Conservation (phyloP, 2,329 filamentous ascomycete species). For the Lachnellula cervina region DNA sequence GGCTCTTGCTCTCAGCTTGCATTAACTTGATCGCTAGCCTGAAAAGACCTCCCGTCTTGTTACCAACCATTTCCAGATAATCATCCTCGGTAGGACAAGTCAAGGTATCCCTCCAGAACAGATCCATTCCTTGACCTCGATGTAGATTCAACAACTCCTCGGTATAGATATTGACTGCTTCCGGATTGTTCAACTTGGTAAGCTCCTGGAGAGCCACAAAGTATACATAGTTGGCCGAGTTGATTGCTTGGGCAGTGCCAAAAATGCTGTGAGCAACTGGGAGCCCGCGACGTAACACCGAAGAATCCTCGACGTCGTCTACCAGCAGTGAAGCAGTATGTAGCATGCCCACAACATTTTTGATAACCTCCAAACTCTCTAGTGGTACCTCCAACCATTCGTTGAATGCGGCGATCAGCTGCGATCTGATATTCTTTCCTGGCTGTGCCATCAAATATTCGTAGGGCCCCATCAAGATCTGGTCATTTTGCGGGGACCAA, state of each 20-base stretch:
- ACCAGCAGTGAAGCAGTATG: constrained; percentile 80
- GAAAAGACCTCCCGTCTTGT: constrained; percentile 87
- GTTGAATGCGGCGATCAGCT: constrained; percentile 78
- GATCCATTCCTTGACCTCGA: constrained; percentile 83
- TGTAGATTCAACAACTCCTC: constrained; percentile 83
- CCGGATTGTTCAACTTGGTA: constrained; percentile 62
- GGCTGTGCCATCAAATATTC: constrained; percentile 76
- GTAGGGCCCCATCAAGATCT: constrained; percentile 71
- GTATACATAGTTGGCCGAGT: constrained; percentile 86
- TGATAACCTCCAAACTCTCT: constrained; percentile 67
- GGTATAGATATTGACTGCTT: constrained; percentile 65
- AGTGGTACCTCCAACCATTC: constrained; percentile 70
- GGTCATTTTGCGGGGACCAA: constrained; percentile 73
- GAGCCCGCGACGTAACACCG: constrained; percentile 68
- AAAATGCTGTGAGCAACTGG: constrained; percentile 83
- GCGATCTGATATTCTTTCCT: constrained; percentile 78
- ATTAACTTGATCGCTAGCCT: constrained; percentile 80
- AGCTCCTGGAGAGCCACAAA: constrained; percentile 75
- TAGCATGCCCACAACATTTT: constrained; percentile 75
- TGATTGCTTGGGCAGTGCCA: constrained; percentile 82
- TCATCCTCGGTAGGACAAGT: constrained; percentile 82
- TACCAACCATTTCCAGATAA: constrained; percentile 90
- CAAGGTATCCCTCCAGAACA: constrained; percentile 83
- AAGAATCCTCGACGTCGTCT: constrained; percentile 84
- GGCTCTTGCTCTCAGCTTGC: constrained; percentile 62